phyloP scores from a whole-genome alignment of 176 grass and related monocot genomes.

The Echinochloa phyllopogon region DNA sequence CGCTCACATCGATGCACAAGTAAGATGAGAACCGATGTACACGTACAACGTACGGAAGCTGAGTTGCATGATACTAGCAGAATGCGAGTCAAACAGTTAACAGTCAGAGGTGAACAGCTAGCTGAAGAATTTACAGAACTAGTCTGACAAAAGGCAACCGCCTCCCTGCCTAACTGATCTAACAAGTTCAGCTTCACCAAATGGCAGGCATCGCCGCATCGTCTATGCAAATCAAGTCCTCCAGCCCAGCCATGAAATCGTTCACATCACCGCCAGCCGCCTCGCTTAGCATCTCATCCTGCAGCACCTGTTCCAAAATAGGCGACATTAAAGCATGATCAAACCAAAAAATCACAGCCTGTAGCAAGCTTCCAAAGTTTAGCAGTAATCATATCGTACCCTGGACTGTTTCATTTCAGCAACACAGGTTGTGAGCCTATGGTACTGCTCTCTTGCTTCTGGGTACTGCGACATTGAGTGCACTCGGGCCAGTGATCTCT shows the following conservation, averaged over 20 bases:
- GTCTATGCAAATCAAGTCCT: constrained; percentile 65
- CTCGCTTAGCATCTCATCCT: constrained; percentile 55
- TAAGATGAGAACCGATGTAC: background rate
- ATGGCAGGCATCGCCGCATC: constrained; percentile 56
- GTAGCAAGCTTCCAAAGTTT: background rate
- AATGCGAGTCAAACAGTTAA: constrained; percentile 20
- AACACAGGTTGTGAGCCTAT: constrained; percentile 64
- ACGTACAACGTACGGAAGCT: background rate
- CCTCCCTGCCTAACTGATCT: constrained; percentile 24
- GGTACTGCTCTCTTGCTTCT: constrained; percentile 88
- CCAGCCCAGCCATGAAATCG: constrained; percentile 71
- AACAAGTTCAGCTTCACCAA: constrained; percentile 43
- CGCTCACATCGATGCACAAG: background rate
- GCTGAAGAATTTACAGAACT: constrained; percentile 53
- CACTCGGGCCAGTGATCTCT: constrained; percentile 73
- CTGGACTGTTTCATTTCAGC: constrained; percentile 68
- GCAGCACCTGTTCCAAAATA: constrained; percentile 48
- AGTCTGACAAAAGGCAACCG: constrained; percentile 10
- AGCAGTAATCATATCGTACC: constrained; percentile 43
- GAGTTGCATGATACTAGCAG: constrained; percentile 16
- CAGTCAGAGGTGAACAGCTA: constrained; percentile 27
- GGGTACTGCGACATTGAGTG: constrained; percentile 89
- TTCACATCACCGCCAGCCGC: constrained; percentile 43
- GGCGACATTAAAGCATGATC: background rate
- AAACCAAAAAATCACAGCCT: background rate